A percentile compares a stretch with the other conserved stretches of the same genome.
Conservation (phyloP, 2,329 filamentous ascomycete genomes). For the Aspergillus neotritici region DNA sequence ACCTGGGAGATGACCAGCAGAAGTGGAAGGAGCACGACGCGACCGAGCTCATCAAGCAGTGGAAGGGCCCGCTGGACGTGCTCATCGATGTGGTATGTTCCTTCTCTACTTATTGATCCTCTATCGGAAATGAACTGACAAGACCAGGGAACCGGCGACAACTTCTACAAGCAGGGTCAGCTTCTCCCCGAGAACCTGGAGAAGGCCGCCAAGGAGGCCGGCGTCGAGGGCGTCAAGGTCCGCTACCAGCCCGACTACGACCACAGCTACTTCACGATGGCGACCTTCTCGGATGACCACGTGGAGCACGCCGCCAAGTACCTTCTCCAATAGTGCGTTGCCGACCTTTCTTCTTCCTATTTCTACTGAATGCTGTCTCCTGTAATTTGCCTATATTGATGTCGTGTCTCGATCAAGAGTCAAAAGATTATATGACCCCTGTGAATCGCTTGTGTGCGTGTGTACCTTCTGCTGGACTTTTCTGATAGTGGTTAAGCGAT, state of each 20-base stretch:
- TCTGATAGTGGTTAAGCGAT: constrained; percentile 20
- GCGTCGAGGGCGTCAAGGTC: constrained; percentile 65
- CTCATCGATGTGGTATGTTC: constrained; percentile 77
- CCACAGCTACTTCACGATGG: constrained; percentile 97
- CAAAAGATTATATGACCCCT: background rate
- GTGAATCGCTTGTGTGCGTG: constrained; percentile 7
- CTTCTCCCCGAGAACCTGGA: constrained; percentile 90
- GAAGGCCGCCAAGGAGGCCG: constrained; percentile 68
- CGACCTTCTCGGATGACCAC: constrained; percentile 83
- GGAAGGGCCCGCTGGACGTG: constrained; percentile 66
- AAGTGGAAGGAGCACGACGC: constrained; percentile 89
- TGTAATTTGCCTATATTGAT: background rate
- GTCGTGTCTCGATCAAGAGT: too few relatives aligned
- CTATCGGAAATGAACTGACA: background rate
- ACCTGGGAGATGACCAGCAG: constrained; percentile 70
- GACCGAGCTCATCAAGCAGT: constrained; percentile 76
- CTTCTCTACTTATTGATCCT: background rate
- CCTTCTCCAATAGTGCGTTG: constrained; percentile 55
- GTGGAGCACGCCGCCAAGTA: constrained; percentile 87
- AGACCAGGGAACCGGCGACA: constrained; percentile 75
- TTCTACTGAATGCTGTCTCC: constrained; percentile 9
- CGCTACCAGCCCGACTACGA: constrained; percentile 90
- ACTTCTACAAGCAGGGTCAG: constrained; percentile 93
- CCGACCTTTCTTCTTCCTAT: constrained; percentile 6
- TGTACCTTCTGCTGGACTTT: background rate